A percentile compares a stretch with the other conserved stretches of the same genome.
These are phyloP conservation scores for Vigna nakashimae DNA, from an alignment of 306 rosid species.

Conservation along the genomic window DNA sequence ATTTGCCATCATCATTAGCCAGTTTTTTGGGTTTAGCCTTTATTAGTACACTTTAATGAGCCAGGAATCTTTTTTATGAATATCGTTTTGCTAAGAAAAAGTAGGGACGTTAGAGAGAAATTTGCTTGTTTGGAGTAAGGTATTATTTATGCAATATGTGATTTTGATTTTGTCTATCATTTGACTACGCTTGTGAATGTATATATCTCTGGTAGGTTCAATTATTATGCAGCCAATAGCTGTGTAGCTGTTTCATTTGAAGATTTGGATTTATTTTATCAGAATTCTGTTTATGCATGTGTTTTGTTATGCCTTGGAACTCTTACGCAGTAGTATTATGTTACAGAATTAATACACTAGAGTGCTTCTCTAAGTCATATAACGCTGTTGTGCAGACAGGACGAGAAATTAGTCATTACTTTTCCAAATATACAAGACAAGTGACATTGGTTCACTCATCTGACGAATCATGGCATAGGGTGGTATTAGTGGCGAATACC, in stretches of 20 bases:
- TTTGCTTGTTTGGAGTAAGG: conserved; percentile 51
- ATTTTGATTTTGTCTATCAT: conserved; percentile 29
- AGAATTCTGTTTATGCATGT: conserved; percentile 2
- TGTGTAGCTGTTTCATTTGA: conserved; percentile 28
- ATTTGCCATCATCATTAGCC: conserved; percentile 82
- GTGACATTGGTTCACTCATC: neutral
- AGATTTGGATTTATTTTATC: conserved; percentile 37
- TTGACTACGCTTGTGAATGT: conserved; percentile 41
- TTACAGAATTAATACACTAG: neutral
- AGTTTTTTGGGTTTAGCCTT: conserved; percentile 87
- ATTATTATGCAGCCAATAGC: conserved; percentile 27
- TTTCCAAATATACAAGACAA: too few species aligned
- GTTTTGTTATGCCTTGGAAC: conserved; percentile 26
- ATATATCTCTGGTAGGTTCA: conserved; percentile 35
- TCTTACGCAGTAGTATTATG: neutral
- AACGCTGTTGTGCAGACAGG: too few species aligned
- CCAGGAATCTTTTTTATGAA: conserved; percentile 41
- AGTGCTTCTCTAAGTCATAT: too few species aligned
- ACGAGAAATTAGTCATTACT: too few species aligned
- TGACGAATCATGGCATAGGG: neutral
- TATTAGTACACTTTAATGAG: conserved; percentile 51
- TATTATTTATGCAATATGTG: conserved; percentile 40
- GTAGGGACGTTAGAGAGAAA: conserved; percentile 36
- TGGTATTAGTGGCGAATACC: neutral
- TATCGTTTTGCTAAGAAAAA: conserved; percentile 36